phyloP scores from a whole-genome alignment of 177 flowering plant genomes.

The Vitis hybrid region DNA sequence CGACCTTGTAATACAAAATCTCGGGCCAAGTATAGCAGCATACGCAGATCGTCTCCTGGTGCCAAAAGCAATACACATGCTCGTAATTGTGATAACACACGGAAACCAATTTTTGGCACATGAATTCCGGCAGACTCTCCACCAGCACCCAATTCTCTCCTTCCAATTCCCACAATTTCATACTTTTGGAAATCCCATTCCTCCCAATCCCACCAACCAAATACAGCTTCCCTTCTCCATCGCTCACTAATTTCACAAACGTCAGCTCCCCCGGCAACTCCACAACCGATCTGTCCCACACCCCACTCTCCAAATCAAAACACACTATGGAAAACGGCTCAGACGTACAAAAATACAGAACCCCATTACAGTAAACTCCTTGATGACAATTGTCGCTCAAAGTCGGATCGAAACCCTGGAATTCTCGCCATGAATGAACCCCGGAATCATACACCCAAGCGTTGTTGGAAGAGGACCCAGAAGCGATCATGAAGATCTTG shows the following conservation, averaged over 20 bases:
- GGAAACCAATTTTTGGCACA: slow-evolving; percentile 65
- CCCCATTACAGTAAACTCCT: slow-evolving; percentile 46
- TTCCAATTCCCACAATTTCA: slow-evolving; percentile 47
- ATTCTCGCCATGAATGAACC: slow-evolving; percentile 38
- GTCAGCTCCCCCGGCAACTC: slow-evolving; percentile 46
- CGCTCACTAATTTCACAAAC: slow-evolving; percentile 51
- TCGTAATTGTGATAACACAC: slow-evolving; percentile 80
- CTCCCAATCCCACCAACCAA: slow-evolving; percentile 69
- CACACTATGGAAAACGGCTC: slow-evolving; percentile 52
- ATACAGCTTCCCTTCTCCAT: slow-evolving; percentile 38
- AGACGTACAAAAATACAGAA: slow-evolving; percentile 47
- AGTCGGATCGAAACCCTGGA: slow-evolving; percentile 24
- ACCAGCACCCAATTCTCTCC: slow-evolving; percentile 48
- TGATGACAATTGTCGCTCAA: slow-evolving; percentile 32
- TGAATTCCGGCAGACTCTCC: slow-evolving; percentile 55
- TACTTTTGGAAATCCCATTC: slow-evolving; percentile 49
- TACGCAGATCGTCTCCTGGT: slow-evolving; percentile 61
- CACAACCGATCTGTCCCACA: slow-evolving; percentile 28
- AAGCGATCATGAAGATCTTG: slow-evolving; percentile 43
- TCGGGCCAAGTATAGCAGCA: slow-evolving; percentile 89
- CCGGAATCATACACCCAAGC: slow-evolving; percentile 55
- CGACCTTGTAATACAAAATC: slow-evolving; percentile 64
- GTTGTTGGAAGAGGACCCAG: slow-evolving; percentile 20
- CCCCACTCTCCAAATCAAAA: slow-evolving; percentile 48
- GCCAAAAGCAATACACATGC: slow-evolving; percentile 76